Percentiles rank a stretch among this genome's conserved stretches.
These are phyloP conservation scores for Xerocomellus intermedius DNA, from an alignment of 768 basidiomycete genomes.

Conservation along the genomic window DNA sequence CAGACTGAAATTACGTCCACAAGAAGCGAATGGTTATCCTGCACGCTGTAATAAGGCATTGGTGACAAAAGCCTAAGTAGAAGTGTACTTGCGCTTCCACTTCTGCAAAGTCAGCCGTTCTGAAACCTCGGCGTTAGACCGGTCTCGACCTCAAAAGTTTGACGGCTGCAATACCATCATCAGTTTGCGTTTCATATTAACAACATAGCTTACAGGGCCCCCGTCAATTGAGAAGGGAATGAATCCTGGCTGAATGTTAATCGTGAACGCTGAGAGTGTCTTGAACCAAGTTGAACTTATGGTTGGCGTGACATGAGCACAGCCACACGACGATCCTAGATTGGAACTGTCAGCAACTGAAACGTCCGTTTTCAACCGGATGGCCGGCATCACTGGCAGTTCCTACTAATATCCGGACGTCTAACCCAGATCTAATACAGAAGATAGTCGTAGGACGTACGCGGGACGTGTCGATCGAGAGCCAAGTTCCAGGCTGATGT, in stretches of 20 bases:
- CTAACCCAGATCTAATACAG: too few relatives aligned
- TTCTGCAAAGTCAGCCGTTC: background rate
- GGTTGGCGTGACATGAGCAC: background rate
- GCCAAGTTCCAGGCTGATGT: too few relatives aligned
- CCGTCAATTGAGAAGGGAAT: background rate
- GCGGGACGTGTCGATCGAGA: too few relatives aligned
- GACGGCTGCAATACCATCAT: conserved; percentile 10
- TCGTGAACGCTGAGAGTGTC: background rate
- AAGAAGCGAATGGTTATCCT: background rate
- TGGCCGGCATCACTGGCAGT: too few relatives aligned
- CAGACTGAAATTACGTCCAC: background rate
- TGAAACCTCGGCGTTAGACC: conserved; percentile 7
- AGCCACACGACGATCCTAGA: background rate
- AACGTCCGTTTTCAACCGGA: too few relatives aligned
- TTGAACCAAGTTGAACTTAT: background rate
- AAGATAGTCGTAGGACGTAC: too few relatives aligned
- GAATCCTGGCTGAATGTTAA: background rate
- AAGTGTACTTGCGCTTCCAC: conserved; percentile 1
- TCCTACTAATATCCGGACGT: too few relatives aligned
- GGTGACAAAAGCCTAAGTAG: background rate
- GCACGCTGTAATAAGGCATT: conserved; percentile 3
- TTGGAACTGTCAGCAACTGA: too few relatives aligned
- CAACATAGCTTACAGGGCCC: background rate
- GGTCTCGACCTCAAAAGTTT: conserved; percentile 1
- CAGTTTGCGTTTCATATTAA: conserved; percentile 1